Base-by-base conservation (phyloP, 805 yeast genomes). In the Suhomyces pyralidae region DNA sequence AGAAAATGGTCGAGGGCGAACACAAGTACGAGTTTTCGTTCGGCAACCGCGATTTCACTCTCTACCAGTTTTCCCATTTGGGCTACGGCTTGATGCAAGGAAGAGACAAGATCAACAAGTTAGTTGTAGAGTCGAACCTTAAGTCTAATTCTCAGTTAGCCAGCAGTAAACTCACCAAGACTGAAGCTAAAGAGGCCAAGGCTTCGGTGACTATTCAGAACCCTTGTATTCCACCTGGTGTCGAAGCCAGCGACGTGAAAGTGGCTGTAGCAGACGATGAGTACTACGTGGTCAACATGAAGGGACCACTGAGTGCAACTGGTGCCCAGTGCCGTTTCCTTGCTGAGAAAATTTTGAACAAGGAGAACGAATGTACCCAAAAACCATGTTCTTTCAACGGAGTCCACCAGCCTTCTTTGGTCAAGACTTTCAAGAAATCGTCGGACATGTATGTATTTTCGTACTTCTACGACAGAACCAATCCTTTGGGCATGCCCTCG, bases 51-150 rank as follows among this genome's bases (percentile, higher is more conserved):
- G 81, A 86, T 48, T 94, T 89, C 67, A 78, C 80, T 10, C 80
- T 94, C 58, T 94, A 96, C 73, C 99, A 94, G 73, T 91, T 84
- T 71, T 90, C 97, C 32, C 98, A 94, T 70, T 79, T 94, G 59
- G 97, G 97, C 36, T 94, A 89, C 68, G 99, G 99, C 40, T 82
- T 94, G 66, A 91, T 88, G 88, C 87, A 90, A 73, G 99, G 97
- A 36, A 82, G 97, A 75, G 84, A 86, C 69, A 88, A 85, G 74
- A 79, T 94, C 56, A 88, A 92, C 67, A 63, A 81, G 10, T 70
- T 81, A 49, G 79, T 94, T 40, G 78, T 90, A n/a, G 71, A 78
- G 57, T 68, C 78, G 48, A 76, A 81, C 42, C 62, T 81, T 46
- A 71, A 76, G 51, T 49, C 52, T 17, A 61, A 65, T 46, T 9